Evolutionary conservation across 495 filamentous ascomycete genomes (phyloP).

Genomic region (Hypoxylon trugodes): DNA sequence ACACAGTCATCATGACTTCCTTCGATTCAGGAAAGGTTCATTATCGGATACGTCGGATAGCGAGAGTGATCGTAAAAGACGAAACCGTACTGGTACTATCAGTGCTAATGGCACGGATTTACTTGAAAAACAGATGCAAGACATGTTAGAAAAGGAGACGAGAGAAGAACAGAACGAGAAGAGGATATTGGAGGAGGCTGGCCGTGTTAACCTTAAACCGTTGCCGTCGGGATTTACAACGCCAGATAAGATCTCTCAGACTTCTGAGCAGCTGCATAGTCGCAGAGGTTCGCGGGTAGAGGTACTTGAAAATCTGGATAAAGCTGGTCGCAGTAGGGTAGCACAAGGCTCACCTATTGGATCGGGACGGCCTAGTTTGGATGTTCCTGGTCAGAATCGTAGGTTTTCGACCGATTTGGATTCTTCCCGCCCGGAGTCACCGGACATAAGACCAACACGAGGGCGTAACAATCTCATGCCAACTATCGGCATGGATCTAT

Average conservation of each 20-base stretch:
- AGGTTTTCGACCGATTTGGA: conserved; percentile 54
- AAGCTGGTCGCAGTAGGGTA: conserved; percentile 22
- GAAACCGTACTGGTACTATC: conserved; percentile 48
- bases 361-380: conserved; percentile 50
- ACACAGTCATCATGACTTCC: conserved; percentile 50
- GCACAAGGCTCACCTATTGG: conserved; percentile 38
- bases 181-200: conserved; percentile 41
- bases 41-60: conserved; percentile 58
- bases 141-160: conserved; percentile 66
- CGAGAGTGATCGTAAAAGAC: conserved; percentile 52
- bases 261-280: conserved; percentile 33
- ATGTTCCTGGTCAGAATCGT: conserved; percentile 46
- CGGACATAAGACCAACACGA: conserved; percentile 43
- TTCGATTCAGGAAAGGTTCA: conserved; percentile 51
- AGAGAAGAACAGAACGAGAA: conserved; percentile 46
- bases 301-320: conserved; percentile 43
- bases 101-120: conserved; percentile 59
- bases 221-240: conserved; percentile 39
- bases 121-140: conserved; percentile 72
- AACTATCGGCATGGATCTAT: conserved; percentile 54
- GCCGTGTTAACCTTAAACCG: conserved; percentile 43
- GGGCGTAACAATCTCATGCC: conserved; percentile 45
- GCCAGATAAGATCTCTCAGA: conserved; percentile 44
- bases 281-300: conserved; percentile 47
- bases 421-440: conserved; percentile 50